Evolutionary conservation across 164 flowering plant genomes (phyloP).

Genomic region (Dillenia turbinata): DNA sequence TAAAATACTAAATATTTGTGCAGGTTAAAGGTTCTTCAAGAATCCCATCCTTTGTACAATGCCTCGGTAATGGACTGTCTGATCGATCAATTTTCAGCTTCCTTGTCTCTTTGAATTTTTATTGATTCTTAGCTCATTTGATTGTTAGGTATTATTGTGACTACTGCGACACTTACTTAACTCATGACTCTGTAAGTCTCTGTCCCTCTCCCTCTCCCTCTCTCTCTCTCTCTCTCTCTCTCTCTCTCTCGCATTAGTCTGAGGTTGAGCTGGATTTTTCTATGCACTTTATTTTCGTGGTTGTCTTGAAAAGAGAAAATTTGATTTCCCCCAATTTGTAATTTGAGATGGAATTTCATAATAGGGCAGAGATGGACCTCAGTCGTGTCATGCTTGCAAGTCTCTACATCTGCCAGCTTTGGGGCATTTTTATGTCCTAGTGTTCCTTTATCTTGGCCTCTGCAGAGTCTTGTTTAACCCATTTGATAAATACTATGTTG

Average conservation of each 20-base stretch:
- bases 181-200: constrained; percentile 89
- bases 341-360: too few species aligned
- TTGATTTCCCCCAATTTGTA: too few species aligned
- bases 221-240: neutral
- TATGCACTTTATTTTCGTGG: neutral
- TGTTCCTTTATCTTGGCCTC: too few species aligned
- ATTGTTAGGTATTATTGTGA: constrained; percentile 78
- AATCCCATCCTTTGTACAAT: neutral
- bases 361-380: too few species aligned
- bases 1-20: too few species aligned
- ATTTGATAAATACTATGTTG: too few species aligned
- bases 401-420: too few species aligned
- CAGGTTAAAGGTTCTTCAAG: neutral
- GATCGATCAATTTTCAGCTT: neutral
- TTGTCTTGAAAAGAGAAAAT: neutral
- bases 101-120: neutral
- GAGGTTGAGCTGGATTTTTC: neutral
- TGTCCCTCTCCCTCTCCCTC: neutral
- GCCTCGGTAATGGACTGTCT: constrained; percentile 10
- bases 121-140: neutral
- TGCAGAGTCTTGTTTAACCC: too few species aligned
- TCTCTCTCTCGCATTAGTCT: neutral
- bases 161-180: constrained; percentile 92
- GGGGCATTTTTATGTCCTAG: too few species aligned
- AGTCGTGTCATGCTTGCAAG: too few species aligned